These are phyloP conservation scores for Rhytidiadelphus loreus DNA, from an alignment of 225 moss, liverwort and hornwort species.

Conservation along the genomic window DNA sequence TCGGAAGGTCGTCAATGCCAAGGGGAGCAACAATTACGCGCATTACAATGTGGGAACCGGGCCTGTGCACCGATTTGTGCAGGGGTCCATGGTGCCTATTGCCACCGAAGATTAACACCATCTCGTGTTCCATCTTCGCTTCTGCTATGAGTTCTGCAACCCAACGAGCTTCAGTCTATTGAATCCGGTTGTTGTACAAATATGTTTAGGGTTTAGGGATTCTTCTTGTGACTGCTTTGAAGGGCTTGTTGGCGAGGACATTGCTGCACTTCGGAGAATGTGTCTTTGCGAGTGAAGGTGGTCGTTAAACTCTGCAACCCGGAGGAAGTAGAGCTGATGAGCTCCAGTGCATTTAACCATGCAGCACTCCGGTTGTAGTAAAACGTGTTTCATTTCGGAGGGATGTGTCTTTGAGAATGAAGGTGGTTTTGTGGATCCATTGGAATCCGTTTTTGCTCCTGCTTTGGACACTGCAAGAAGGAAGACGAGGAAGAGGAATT, in stretches of 20 bases:
- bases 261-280: neutral
- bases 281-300: neutral
- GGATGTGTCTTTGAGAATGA: neutral
- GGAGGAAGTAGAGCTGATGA: neutral
- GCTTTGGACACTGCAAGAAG: neutral
- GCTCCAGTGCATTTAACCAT: neutral
- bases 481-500: neutral
- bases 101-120: neutral
- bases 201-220: too few species aligned
- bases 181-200: neutral
- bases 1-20: constrained; percentile 17
- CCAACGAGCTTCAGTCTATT: neutral
- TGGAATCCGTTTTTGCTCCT: neutral
- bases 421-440: neutral
- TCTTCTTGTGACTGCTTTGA: neutral
- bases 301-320: neutral
- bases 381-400: neutral
- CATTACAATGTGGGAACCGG: constrained; percentile 45
- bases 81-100: constrained; percentile 15
- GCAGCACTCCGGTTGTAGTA: neutral
- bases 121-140: neutral
- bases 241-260: neutral
- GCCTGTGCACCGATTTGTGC: constrained; percentile 16
- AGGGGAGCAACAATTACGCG: constrained; percentile 41
- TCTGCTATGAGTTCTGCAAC: neutral